Conservation (phyloP, 257 asterid genomes). For the Plectranthus barbatus region DNA sequence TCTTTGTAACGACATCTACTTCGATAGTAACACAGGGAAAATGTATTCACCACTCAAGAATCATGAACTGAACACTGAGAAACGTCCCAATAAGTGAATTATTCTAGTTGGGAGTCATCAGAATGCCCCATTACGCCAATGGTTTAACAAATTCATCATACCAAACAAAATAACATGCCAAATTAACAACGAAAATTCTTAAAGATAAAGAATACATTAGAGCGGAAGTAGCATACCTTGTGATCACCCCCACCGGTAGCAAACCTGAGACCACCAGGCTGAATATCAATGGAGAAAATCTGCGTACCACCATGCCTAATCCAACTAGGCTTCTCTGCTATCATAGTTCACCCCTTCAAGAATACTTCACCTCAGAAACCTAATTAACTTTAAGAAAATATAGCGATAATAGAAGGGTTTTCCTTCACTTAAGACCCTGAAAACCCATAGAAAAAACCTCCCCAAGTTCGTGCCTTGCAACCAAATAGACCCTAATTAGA, state of each 20-base stretch:
- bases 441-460: conserved; percentile 16
- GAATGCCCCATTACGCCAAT: too few relatives aligned
- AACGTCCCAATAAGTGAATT: conserved; percentile 3
- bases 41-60: background rate
- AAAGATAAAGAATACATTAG: background rate
- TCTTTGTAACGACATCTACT: background rate
- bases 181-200: background rate
- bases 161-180: background rate
- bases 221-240: conserved; percentile 38
- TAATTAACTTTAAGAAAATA: background rate
- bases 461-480: conserved; percentile 26
- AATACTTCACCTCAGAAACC: background rate
- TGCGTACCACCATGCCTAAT: conserved; percentile 78
- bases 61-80: background rate
- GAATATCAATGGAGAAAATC: conserved; percentile 91
- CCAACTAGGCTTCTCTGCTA: conserved; percentile 89
- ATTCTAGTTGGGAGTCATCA: too few relatives aligned
- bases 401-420: background rate
- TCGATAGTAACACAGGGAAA: background rate
- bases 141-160: background rate
- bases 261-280: conserved; percentile 95
- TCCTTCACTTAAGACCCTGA: conserved; percentile 29
- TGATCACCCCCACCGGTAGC: conserved; percentile 99
- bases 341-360: conserved; percentile 38
- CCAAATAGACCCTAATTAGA: conserved; percentile 1